These are phyloP conservation scores for Daedaleopsis nitida DNA, from an alignment of 768 basidiomycete species.

Conservation along the genomic window DNA sequence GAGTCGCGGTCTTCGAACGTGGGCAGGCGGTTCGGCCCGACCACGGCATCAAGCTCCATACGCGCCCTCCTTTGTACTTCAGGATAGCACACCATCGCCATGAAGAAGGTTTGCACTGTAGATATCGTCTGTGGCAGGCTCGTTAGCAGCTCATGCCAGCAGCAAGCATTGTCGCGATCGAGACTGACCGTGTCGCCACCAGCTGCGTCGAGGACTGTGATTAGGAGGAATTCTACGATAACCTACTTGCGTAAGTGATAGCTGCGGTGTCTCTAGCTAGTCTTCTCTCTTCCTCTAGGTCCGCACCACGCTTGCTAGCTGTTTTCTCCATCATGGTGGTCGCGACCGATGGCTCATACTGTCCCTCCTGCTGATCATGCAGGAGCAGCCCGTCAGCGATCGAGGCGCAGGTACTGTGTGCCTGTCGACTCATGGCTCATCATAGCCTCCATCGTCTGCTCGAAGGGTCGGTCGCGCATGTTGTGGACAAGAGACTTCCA, in stretches of 20 bases:
- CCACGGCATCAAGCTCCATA: conserved; percentile 18
- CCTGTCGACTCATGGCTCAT: conserved; percentile 1
- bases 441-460: conserved; percentile 12
- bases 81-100: conserved; percentile 21
- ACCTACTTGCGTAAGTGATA: conserved; percentile 21
- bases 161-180: background rate
- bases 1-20: conserved; percentile 21
- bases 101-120: conserved; percentile 21
- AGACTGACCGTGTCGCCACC: conserved; percentile 24
- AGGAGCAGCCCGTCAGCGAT: background rate
- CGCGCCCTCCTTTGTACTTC: conserved; percentile 23
- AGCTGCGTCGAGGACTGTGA: background rate
- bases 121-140: conserved; percentile 21
- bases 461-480: conserved; percentile 18
- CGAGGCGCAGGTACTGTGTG: background rate
- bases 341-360: conserved; percentile 6
- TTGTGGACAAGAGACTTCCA: conserved; percentile 13
- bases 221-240: background rate
- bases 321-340: conserved; percentile 10
- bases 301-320: background rate
- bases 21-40: conserved; percentile 27
- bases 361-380: conserved; percentile 3
- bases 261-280: conserved; percentile 14
- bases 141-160: background rate
- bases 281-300: conserved; percentile 8